Conservation (phyloP, 1,139 yeast genomes). For the Yamadazyma sp. region DNA sequence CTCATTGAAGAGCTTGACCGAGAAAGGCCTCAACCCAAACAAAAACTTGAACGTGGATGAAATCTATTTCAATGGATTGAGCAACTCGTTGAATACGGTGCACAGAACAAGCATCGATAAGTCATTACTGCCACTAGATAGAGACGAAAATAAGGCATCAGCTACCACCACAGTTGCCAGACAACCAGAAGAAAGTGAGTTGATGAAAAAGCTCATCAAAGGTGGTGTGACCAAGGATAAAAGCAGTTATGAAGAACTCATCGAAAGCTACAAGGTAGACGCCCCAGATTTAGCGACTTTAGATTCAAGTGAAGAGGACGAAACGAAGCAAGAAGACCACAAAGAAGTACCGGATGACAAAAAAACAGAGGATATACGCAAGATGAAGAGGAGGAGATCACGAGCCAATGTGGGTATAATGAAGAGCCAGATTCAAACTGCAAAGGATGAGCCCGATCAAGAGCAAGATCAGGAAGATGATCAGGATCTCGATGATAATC, state of each 20-base stretch:
- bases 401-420: conserved; percentile 24
- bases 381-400: conserved; percentile 26
- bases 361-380: conserved; percentile 9
- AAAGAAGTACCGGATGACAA: background rate
- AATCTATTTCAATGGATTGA: conserved; percentile 37
- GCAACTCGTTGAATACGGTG: conserved; percentile 20
- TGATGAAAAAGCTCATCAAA: conserved; percentile 31
- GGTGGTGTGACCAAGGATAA: conserved; percentile 23
- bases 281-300: conserved; percentile 10
- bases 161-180: background rate
- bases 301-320: conserved; percentile 27
- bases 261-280: conserved; percentile 22
- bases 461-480: background rate
- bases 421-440: background rate
- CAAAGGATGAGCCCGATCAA: background rate
- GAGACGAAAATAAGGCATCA: conserved; percentile 1
- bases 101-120: conserved; percentile 12
- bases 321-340: conserved; percentile 2
- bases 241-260: conserved; percentile 25
- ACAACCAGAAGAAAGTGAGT: conserved; percentile 19
- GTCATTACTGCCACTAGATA: conserved; percentile 13
- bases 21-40: conserved; percentile 41
- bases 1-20: conserved; percentile 42
- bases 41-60: conserved; percentile 41
- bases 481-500: background rate